A percentile compares a stretch with the other conserved stretches of the same genome.
These are phyloP conservation scores for Boeremia exigua DNA, from an alignment of 2,329 filamentous ascomycete genomes.

Conservation along the genomic window DNA sequence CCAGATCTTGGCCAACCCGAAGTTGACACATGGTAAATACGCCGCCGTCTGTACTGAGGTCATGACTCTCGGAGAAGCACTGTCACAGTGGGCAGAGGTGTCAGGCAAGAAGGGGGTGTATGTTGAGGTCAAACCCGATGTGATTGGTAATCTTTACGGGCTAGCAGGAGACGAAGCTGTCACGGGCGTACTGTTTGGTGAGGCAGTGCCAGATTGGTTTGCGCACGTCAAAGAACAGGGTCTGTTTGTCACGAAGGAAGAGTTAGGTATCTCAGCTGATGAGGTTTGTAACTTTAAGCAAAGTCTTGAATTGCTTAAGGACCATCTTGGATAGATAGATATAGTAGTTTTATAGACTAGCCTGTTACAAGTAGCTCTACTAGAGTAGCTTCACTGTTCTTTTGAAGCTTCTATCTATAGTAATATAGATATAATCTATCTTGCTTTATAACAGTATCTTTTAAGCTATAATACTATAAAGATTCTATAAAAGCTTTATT, in stretches of 20 bases:
- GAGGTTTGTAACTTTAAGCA: not conserved
- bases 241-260: not conserved
- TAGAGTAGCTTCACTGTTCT: too few species aligned
- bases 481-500: too few species aligned
- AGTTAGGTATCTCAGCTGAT: not conserved
- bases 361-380: too few species aligned
- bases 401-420: too few species aligned
- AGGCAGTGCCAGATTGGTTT: not conserved
- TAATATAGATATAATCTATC: too few species aligned
- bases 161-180: not conserved
- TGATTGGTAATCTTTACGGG: not conserved
- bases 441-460: too few species aligned
- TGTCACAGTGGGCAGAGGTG: conserved; percentile 12
- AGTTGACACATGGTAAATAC: conserved; percentile 17
- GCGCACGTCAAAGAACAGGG: not conserved
- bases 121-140: not conserved
- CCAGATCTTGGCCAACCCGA: conserved; percentile 14
- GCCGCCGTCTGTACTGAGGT: conserved; percentile 13
- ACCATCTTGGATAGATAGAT: too few species aligned
- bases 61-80: conserved; percentile 5
- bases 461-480: too few species aligned
- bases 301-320: not conserved
- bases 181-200: not conserved
- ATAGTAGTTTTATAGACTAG: too few species aligned
- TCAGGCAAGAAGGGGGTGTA: conserved; percentile 19